Conservation (phyloP, 208 protist species). For the Trypanosoma melophagium region DNA sequence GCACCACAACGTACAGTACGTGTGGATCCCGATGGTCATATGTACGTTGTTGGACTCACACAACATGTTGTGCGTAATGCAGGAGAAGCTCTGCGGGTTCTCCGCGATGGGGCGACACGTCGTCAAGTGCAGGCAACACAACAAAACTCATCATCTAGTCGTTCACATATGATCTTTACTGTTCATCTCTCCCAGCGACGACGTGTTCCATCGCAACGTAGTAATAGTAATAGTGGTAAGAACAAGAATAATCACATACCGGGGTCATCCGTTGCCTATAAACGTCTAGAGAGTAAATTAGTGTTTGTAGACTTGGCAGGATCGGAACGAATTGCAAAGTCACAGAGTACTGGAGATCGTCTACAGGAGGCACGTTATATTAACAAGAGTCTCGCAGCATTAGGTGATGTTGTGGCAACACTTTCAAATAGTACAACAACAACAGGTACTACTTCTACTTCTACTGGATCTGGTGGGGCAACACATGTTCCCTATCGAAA, state of each 20-base stretch:
- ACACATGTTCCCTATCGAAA: conserved; percentile 68
- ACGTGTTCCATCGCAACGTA: background rate
- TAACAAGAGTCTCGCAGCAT: conserved; percentile 50
- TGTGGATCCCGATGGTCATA: conserved; percentile 18
- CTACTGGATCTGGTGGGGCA: background rate
- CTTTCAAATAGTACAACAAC: conserved; percentile 24
- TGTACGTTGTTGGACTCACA: conserved; percentile 29
- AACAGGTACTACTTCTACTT: background rate
- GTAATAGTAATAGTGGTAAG: background rate
- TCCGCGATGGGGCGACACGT: conserved; percentile 24
- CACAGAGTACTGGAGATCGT: conserved; percentile 35
- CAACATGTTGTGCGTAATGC: conserved; percentile 26
- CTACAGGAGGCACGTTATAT: conserved; percentile 52
- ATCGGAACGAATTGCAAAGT: conserved; percentile 47
- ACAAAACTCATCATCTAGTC: conserved; percentile 32
- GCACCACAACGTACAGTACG: conserved; percentile 28
- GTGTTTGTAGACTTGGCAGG: conserved; percentile 82
- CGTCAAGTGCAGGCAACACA: conserved; percentile 36
- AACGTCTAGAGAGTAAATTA: conserved; percentile 39
- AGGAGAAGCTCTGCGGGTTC: conserved; percentile 28
- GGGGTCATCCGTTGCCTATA: background rate
- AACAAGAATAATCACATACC: background rate
- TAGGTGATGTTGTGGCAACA: conserved; percentile 58
- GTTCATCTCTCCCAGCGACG: conserved; percentile 31
- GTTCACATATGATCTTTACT: conserved; percentile 54